These are phyloP conservation scores for Thelonectria discophora DNA, from an alignment of 2,329 filamentous ascomycete genomes.

Conservation along the genomic window DNA sequence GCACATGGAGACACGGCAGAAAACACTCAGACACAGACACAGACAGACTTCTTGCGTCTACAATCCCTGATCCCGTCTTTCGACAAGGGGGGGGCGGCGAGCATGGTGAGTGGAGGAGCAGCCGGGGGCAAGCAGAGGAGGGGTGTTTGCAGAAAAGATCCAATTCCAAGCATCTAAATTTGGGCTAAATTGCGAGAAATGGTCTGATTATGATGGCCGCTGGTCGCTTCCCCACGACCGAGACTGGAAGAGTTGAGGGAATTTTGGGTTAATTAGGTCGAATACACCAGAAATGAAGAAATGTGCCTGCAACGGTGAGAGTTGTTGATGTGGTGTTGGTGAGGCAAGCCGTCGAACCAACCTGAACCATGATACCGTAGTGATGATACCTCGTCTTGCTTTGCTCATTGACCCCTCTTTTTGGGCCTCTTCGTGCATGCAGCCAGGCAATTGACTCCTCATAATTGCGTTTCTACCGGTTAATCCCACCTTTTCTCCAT, in stretches of 20 bases:
- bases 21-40: neutral
- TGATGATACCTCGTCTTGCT: too few relatives aligned
- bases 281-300: too few relatives aligned
- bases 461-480: too few relatives aligned
- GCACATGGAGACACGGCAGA: neutral
- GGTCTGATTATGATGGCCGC: neutral
- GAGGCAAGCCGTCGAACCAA: neutral
- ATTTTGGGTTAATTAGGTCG: slow-evolving; percentile 17
- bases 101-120: slow-evolving; percentile 23
- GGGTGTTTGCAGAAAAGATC: too few relatives aligned
- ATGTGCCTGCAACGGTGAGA: slow-evolving; percentile 11
- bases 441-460: too few relatives aligned
- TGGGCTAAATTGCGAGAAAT: slow-evolving; percentile 15
- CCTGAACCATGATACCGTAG: neutral
- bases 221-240: slow-evolving; percentile 1
- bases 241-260: neutral
- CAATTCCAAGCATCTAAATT: slow-evolving; percentile 9
- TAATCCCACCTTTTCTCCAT: too few relatives aligned
- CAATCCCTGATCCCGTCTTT: neutral
- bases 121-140: slow-evolving; percentile 3
- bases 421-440: too few relatives aligned
- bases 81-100: slow-evolving; percentile 15
- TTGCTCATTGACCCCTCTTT: too few relatives aligned
- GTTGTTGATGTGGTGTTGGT: neutral
- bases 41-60: neutral